Conservation (phyloP, 352 stramenopile species). For the Phytophthora pseudosyringae region DNA sequence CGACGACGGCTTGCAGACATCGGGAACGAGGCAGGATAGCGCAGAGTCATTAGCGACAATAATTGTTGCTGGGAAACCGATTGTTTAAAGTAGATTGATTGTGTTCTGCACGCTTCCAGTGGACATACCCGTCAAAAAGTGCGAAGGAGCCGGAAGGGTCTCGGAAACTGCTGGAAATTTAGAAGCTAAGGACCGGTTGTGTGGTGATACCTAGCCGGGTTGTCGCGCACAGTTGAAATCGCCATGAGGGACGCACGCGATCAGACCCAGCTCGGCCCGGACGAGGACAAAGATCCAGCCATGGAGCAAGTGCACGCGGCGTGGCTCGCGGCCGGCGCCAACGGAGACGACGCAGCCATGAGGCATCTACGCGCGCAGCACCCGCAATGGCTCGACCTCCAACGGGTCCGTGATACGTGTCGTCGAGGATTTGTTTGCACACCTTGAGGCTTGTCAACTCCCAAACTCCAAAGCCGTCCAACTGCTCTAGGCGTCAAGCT, state of each 20-base stretch:
- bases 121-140: no score
- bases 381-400: constrained; percentile 31
- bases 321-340: constrained; percentile 25
- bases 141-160: neutral
- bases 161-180: constrained; percentile 5
- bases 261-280: no score
- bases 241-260: constrained; percentile 1
- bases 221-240: constrained; percentile 1
- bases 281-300: neutral
- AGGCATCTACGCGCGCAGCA: constrained; percentile 15
- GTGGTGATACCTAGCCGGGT: neutral
- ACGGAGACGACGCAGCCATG: constrained; percentile 18
- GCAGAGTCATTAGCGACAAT: no score
- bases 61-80: no score
- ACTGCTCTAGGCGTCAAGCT: no score
- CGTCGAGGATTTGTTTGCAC: neutral
- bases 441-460: no score
- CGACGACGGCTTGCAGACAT: no score
- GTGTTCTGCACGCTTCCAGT: no score
- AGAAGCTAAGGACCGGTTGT: neutral
- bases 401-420: neutral
- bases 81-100: no score
- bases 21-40: no score
- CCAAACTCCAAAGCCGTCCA: no score
- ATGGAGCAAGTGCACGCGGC: constrained; percentile 18